phyloP scores from a whole-genome alignment of 208 protist genomes.

The Leishmania lainsoni region DNA sequence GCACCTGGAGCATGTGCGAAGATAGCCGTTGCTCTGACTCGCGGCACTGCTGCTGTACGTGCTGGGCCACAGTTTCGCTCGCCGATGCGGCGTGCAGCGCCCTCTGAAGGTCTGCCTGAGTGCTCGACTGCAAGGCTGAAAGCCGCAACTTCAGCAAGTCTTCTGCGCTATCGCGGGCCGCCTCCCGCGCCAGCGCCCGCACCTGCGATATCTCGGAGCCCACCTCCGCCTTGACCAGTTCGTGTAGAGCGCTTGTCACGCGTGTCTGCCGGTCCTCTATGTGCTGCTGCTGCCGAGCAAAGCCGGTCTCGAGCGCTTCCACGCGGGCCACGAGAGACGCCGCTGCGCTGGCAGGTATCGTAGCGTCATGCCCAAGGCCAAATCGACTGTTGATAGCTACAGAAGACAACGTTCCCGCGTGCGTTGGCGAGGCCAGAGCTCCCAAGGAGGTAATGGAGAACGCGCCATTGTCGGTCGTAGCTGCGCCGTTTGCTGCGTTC shows the following conservation, averaged over 20 bases:
- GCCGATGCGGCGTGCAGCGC: conserved; percentile 51
- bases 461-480: neutral
- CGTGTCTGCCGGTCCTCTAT: conserved; percentile 55
- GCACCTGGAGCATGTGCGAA: conserved; percentile 23
- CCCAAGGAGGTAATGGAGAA: neutral
- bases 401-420: neutral
- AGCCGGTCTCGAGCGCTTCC: conserved; percentile 50
- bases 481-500: neutral
- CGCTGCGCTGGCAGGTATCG: neutral
- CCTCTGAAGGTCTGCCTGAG: conserved; percentile 53
- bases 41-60: conserved; percentile 29
- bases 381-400: conserved; percentile 22
- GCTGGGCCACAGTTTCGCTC: conserved; percentile 40
- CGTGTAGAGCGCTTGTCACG: conserved; percentile 35
- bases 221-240: conserved; percentile 61
- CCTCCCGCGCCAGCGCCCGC: conserved; percentile 73
- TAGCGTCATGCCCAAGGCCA: neutral
- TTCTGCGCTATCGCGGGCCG: conserved; percentile 63
- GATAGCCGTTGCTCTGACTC: conserved; percentile 23
- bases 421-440: neutral
- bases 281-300: conserved; percentile 50
- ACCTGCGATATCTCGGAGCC: conserved; percentile 68
- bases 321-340: conserved; percentile 38
- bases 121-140: conserved; percentile 47
- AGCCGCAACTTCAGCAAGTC: conserved; percentile 65